Percentiles rank a stretch among this genome's conserved stretches.
These are phyloP conservation scores for Plasmodium inui DNA, from an alignment of 169 alveolate genomes.

Conservation along the genomic window DNA sequence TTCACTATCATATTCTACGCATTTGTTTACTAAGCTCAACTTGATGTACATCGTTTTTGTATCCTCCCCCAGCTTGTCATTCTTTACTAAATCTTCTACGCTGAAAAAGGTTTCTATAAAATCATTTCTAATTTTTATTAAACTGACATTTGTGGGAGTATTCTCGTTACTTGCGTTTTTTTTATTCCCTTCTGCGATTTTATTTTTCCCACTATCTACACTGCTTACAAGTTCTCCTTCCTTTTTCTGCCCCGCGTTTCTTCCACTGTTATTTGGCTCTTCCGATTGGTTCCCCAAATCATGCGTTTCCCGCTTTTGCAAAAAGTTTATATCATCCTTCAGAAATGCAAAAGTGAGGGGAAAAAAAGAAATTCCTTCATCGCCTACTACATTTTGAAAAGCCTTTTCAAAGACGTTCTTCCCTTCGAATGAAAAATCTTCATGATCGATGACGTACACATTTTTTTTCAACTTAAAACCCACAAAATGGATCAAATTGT, in stretches of 20 bases:
- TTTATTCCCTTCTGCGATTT: not conserved
- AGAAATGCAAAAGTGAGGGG: constrained; percentile 43
- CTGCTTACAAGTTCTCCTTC: not conserved
- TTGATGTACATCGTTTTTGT: not conserved
- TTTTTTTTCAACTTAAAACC: constrained; percentile 34
- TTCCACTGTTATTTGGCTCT: not conserved
- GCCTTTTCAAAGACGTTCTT: constrained; percentile 10
- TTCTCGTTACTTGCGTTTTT: not conserved
- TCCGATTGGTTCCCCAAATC: not conserved
- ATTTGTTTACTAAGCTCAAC: constrained; percentile 11
- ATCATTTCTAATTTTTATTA: constrained; percentile 31
- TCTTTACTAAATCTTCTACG: constrained; percentile 8
- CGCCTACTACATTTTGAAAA: constrained; percentile 9
- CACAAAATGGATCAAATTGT: constrained; percentile 40
- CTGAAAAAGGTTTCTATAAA: constrained; percentile 51
- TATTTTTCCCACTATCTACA: not conserved
- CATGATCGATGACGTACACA: constrained; percentile 20
- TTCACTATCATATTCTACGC: constrained; percentile 34
- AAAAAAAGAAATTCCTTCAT: constrained; percentile 6
- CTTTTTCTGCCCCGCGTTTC: not conserved
- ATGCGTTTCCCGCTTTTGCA: not conserved
- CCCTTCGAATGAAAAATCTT: constrained; percentile 49
- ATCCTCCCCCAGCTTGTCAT: not conserved
- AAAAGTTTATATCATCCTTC: constrained; percentile 15
- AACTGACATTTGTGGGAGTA: not conserved